Evolutionary conservation across 768 basidiomycete genomes (phyloP), one percentile per base, ranked within the genome.

Genomic region (Lentinus brumalis): DNA sequence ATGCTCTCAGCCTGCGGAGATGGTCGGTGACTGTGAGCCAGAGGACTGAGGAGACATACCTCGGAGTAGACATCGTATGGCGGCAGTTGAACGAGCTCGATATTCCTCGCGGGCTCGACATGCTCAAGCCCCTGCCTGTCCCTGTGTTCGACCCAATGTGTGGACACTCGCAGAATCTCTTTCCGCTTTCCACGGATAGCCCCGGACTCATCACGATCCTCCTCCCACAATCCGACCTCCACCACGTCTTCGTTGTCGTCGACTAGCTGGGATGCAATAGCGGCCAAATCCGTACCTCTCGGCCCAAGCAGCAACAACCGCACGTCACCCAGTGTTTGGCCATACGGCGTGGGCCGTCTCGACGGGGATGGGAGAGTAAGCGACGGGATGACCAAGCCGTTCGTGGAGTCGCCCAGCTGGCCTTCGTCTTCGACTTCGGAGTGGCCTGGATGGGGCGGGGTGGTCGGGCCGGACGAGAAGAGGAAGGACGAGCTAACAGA

Each of bases 401-500:
- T 79, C 64, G 80, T 78, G 11, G 61, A 62, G 56, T 74, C 73
- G 32, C 67, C 61, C 14, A 67, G 64, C n/a, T 68, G 63, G 45
- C 55, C 52, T 26, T 61, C 60, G 16, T 64, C 54, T 29, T 56
- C 50, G 18, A 40, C 66, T 6, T 81, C 79, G 3, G 35, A 79
- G 21, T 77, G 71, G 35, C 80, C 79, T 0, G 77, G 74, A 50
- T 83, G 86, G 0, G 82, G 84, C 2, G 85, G 88, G 62, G 86
- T 88, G 0, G 83, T 84, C 12, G 86, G 86, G 0, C 83, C 86
- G 10, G 88, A 90, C 35, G 87, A 89, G 76, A 89, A 90, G 76
- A 91, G 88, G 79, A 89, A 89, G 0, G 87, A 88, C 1, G 87
- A 89, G 16, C 85, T 82, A 12, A 89, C 84, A 1, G 87, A 89